Evolutionary conservation across 1,139 yeast species (phyloP), one percentile per base, ranked within the genome.

Genomic region (Hyphopichia khmerensis): DNA sequence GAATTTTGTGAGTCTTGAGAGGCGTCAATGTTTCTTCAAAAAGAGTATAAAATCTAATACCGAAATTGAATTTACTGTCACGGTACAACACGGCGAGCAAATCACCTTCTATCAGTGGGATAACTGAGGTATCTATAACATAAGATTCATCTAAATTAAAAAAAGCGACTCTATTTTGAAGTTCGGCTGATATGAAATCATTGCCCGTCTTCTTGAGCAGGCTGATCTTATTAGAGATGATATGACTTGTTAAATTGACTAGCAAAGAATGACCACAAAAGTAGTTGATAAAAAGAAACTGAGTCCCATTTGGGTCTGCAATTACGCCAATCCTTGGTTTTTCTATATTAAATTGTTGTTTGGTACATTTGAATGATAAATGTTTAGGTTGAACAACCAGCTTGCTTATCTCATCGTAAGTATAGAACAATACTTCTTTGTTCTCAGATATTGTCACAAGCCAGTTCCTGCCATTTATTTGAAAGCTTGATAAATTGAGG

Each of bases 51-150:
- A 53, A 61, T 27, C 77, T 50, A 36, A 72, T 44, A 3, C 69
- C 64, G 41, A 57, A 63, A 35, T 58, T 55, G 46, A 62, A 66
- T 37, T 65, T 63, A 36, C 62, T 61, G 42, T 70, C 76, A 27
- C 75, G 54, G 47, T 69, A 70, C 15, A 70, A 48, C 1, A 70
- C 47, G 0, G 71, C 71, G n/a, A n/a, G n/a, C n/a, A n/a, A n/a
- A n/a, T n/a, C n/a, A n/a, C n/a, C n/a, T n/a, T n/a, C n/a, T n/a
- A n/a, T n/a, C n/a, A n/a, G n/a, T n/a, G n/a, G n/a, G n/a, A n/a
- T n/a, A n/a, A 21, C 24, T 21, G 24, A 5, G 8, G 8, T 21
- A 21, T 21, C 24, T 5, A 8, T 21, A 6, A 21, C 8, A 21
- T 21, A 21, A 8, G 24, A 6, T 21, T 21, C 24, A 21, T 21